phyloP scores from a whole-genome alignment of 768 basidiomycete genomes.

The Podaxis sp. region DNA sequence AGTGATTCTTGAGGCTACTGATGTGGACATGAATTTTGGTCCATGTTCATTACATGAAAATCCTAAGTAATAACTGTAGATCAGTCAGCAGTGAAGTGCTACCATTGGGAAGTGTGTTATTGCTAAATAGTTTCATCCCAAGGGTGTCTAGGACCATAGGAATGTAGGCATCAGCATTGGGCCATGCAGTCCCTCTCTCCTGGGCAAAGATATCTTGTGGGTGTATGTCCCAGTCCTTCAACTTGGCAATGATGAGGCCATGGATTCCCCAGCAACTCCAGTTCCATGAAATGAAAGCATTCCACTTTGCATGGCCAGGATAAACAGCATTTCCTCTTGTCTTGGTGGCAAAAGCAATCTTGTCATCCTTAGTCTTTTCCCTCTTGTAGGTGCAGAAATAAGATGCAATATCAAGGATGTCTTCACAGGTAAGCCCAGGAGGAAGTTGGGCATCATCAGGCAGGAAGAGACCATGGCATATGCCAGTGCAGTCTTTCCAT shows the following conservation, averaged over 20 bases:
- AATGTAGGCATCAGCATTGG: not conserved
- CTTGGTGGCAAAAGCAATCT: conserved; percentile 15
- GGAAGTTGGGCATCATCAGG: not conserved
- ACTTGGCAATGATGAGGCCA: not conserved
- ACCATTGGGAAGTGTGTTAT: not conserved
- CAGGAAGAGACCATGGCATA: conserved; percentile 18
- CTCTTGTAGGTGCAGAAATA: conserved; percentile 19
- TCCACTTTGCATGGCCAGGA: not conserved
- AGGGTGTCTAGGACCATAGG: not conserved
- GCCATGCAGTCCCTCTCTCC: not conserved
- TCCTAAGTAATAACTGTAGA: not conserved
- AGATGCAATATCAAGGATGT: conserved; percentile 12
- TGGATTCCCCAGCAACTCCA: not conserved
- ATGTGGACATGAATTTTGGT: not conserved
- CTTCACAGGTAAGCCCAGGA: not conserved
- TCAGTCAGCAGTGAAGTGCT: not conserved
- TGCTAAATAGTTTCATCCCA: not conserved
- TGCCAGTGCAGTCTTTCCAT: conserved; percentile 20
- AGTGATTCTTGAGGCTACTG: not conserved
- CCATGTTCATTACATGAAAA: not conserved
- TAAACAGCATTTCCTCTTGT: not conserved
- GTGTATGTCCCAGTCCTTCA: not conserved
- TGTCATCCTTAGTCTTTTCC: conserved; percentile 8
- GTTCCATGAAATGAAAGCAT: not conserved
- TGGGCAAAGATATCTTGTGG: not conserved